Conservation (phyloP, 2,329 filamentous ascomycete genomes). For the Myrmaecium sp. region DNA sequence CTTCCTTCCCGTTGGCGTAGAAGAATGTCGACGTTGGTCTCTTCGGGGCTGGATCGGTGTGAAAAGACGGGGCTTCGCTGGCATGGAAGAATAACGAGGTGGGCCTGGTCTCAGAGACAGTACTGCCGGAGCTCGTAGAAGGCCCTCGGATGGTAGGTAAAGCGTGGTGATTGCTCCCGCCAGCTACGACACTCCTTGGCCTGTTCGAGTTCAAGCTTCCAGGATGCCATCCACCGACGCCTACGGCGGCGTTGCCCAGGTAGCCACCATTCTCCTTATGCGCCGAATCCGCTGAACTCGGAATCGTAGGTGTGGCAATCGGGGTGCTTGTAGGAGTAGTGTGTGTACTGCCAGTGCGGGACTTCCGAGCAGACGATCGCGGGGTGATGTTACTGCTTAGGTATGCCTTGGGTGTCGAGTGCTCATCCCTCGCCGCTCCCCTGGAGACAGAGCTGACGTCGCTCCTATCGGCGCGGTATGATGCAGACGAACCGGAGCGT, state of each 20-base stretch:
- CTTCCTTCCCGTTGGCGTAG: slow-evolving; percentile 34
- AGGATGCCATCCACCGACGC: too few relatives aligned
- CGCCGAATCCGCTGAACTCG: too few relatives aligned
- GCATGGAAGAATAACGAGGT: slow-evolving; percentile 94
- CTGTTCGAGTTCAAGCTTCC: slow-evolving; percentile 10
- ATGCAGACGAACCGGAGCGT: slow-evolving; percentile 15
- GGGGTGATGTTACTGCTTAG: slow-evolving; percentile 59
- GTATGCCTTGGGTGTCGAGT: slow-evolving; percentile 37
- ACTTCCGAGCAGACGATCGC: slow-evolving; percentile 57
- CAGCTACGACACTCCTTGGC: slow-evolving; percentile 21
- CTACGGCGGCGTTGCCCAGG: too few relatives aligned
- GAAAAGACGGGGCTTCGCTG: slow-evolving; percentile 43
- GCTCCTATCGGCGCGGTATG: slow-evolving; percentile 12
- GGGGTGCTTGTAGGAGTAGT: slow-evolving; percentile 50
- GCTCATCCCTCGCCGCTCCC: slow-evolving; percentile 29
- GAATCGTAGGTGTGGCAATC: slow-evolving; percentile 24
- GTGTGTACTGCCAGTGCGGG: slow-evolving; percentile 49
- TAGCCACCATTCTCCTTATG: too few relatives aligned
- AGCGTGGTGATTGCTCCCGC: slow-evolving; percentile 9
- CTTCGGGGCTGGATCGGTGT: slow-evolving; percentile 12
- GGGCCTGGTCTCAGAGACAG: too few relatives aligned
- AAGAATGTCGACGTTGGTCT: slow-evolving; percentile 34
- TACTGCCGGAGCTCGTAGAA: too few relatives aligned
- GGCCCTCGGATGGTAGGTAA: slow-evolving; percentile 10
- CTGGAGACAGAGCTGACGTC: slow-evolving; percentile 15